Conservation (phyloP, 2,329 filamentous ascomycete genomes). For the Pseudonectria foliicola region DNA sequence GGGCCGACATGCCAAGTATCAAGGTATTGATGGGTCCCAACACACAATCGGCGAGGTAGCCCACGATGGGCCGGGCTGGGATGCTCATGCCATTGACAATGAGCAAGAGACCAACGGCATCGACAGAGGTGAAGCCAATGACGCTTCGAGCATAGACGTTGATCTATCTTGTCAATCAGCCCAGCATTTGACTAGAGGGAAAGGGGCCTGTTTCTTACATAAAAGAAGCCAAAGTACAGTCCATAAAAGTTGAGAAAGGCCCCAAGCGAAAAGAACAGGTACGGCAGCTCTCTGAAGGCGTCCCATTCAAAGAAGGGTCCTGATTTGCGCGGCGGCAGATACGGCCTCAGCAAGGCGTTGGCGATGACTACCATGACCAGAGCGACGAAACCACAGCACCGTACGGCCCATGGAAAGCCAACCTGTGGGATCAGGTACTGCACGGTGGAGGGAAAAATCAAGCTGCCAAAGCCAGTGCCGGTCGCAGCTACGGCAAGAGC, state of each 20-base stretch:
- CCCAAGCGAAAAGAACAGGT: slow-evolving; percentile 43
- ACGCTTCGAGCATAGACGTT: slow-evolving; percentile 37
- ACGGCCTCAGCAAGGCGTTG: slow-evolving; percentile 34
- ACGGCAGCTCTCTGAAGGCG: slow-evolving; percentile 51
- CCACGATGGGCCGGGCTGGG: slow-evolving; percentile 44
- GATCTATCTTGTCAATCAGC: slow-evolving; percentile 25
- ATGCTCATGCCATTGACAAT: slow-evolving; percentile 51
- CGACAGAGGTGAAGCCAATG: slow-evolving; percentile 38
- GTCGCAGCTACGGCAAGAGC: slow-evolving; percentile 54
- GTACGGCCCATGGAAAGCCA: slow-evolving; percentile 57
- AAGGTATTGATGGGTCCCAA: slow-evolving; percentile 50
- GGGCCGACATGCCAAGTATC: slow-evolving; percentile 37
- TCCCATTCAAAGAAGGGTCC: slow-evolving; percentile 48
- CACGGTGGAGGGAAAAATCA: slow-evolving; percentile 51
- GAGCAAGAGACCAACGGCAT: slow-evolving; percentile 48
- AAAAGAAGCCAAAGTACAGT: slow-evolving; percentile 33
- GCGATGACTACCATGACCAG: slow-evolving; percentile 36
- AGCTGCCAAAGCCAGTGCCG: slow-evolving; percentile 49
- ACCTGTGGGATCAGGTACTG: slow-evolving; percentile 49
- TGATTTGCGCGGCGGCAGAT: slow-evolving; percentile 39
- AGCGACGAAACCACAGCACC: slow-evolving; percentile 58
- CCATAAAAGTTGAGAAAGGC: slow-evolving; percentile 38
- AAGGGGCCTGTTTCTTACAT: slow-evolving; percentile 33
- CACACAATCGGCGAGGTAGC: slow-evolving; percentile 43
- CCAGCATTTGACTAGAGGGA: slow-evolving; percentile 28